These are phyloP conservation scores for Rhizoclosmatium globosum DNA, from an alignment of 192 early-diverging fungal genomes.

Conservation along the genomic window DNA sequence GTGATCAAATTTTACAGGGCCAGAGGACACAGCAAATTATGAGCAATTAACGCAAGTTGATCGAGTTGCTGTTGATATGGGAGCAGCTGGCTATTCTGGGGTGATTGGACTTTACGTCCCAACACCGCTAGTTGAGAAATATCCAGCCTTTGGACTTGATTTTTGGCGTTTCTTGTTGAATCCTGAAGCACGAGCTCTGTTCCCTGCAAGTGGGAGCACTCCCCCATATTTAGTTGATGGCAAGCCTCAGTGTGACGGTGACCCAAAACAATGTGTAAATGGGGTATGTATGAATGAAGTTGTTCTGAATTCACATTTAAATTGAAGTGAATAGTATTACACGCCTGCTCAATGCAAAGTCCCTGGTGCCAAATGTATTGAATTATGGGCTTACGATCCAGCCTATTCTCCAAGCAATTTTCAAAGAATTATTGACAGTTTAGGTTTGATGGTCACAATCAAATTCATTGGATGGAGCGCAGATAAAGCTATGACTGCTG, in stretches of 20 bases:
- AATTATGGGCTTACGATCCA: conserved; percentile 13
- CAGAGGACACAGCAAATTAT: conserved; percentile 22
- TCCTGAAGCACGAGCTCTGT: conserved; percentile 11
- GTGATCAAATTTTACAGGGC: conserved; percentile 1
- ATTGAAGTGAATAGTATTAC: not conserved
- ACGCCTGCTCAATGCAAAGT: conserved; percentile 13
- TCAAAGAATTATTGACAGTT: conserved; percentile 24
- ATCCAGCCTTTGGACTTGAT: conserved; percentile 29
- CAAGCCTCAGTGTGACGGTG: conserved; percentile 6
- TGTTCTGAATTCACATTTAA: not conserved
- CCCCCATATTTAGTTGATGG: conserved; percentile 7
- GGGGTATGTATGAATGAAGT: conserved; percentile 9
- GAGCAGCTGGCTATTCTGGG: conserved; percentile 33
- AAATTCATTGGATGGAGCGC: conserved; percentile 15
- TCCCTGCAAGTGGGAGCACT: conserved; percentile 5
- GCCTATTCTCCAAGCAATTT: conserved; percentile 15
- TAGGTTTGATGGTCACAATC: conserved; percentile 16
- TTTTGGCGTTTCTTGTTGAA: conserved; percentile 39
- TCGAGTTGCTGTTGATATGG: conserved; percentile 4
- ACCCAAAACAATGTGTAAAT: conserved; percentile 6
- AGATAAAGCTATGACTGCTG: not conserved
- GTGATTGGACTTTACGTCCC: conserved; percentile 36
- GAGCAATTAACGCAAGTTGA: conserved; percentile 25
- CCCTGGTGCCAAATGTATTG: conserved; percentile 16
- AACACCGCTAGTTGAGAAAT: conserved; percentile 7